Base-by-base conservation (phyloP, 345 rosid species). In the Populus alba region DNA sequence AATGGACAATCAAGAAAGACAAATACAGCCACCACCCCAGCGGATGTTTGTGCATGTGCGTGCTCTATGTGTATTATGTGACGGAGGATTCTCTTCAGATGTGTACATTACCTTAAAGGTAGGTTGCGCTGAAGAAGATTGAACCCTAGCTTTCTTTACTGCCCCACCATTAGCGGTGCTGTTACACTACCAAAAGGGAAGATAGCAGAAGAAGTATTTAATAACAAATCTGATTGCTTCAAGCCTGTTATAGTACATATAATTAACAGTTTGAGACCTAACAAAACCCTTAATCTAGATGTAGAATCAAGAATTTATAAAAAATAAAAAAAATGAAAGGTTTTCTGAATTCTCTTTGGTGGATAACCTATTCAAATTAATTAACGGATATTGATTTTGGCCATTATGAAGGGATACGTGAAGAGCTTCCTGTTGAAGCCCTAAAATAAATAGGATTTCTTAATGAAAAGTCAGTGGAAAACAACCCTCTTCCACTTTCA, bases 71-170 rank as follows among this genome's bases (percentile, higher is more conserved):
- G 22, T 23, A 71, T 15, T 66, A 27, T 66, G 18, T n/a, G 59
- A 37, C 7, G 29, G 25, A 29, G 35, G 43, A 73, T 72, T 66
- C 31, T 22, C 13, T 22, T 13, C 20, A 49, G 65, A 39, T 37
- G 53, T 35, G 59, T 25, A 10, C 51, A 37, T 78, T 78, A 78
- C 85, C 85, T 82, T 82, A 62, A 78, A 78, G 81, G 79, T 71
- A 29, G 85, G 57, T 57, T 78, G 85, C 72, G 75, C 66, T 38
- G 81, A 74, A 69, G 76, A 75, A 5, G 79, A 61, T 51, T 92
- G 99, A 81, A 88, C 89, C 89, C 90, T 97, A 43, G 97, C 94
- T 86, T 92, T 97, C 93, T 97, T 97, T 51, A 80, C 79, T 82
- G 91, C 83, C 85, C 93, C 98, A 79, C 94, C 97, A 78, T 79